Conservation (phyloP, 441 rosid genomes). For the Dalechampia spathulata region DNA sequence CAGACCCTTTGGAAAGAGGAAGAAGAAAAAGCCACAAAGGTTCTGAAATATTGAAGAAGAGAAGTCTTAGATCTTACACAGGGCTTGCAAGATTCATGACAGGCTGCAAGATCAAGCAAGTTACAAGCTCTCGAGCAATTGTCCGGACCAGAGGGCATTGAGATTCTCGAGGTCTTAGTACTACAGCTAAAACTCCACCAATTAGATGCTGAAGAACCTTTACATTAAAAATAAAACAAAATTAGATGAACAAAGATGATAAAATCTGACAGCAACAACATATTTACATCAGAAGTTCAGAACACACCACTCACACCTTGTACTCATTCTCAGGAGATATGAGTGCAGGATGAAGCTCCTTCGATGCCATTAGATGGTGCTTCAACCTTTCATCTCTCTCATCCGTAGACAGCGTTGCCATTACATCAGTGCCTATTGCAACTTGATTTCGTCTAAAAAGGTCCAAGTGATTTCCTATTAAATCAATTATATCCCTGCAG, state of each 20-base stretch:
- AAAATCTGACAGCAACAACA: constrained; percentile 11
- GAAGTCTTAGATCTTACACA: constrained; percentile 44
- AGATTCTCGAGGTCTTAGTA: constrained; percentile 85
- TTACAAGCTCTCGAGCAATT: constrained; percentile 88
- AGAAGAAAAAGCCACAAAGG: neutral
- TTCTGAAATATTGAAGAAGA: constrained; percentile 5
- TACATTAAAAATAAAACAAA: neutral
- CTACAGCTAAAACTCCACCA: constrained; percentile 77
- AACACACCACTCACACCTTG: constrained; percentile 80
- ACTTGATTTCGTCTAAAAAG: constrained; percentile 90
- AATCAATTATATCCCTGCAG: constrained; percentile 92
- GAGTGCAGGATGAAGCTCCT: constrained; percentile 93
- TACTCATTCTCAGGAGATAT: constrained; percentile 93
- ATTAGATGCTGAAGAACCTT: constrained; percentile 81
- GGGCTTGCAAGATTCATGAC: constrained; percentile 82
- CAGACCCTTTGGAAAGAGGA: neutral
- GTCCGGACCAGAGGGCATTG: constrained; percentile 83
- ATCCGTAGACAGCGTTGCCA: constrained; percentile 85
- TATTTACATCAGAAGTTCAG: constrained; percentile 9
- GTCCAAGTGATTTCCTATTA: constrained; percentile 89
- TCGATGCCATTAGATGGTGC: constrained; percentile 75
- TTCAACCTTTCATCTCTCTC: constrained; percentile 96
- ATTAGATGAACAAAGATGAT: constrained; percentile 9
- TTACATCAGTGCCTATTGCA: constrained; percentile 83
- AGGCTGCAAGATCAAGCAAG: constrained; percentile 94